A percentile compares a stretch with the other conserved stretches of the same genome.
phyloP scores from a whole-genome alignment of 495 filamentous ascomycete genomes.

The Astrothelium subdiscretum region DNA sequence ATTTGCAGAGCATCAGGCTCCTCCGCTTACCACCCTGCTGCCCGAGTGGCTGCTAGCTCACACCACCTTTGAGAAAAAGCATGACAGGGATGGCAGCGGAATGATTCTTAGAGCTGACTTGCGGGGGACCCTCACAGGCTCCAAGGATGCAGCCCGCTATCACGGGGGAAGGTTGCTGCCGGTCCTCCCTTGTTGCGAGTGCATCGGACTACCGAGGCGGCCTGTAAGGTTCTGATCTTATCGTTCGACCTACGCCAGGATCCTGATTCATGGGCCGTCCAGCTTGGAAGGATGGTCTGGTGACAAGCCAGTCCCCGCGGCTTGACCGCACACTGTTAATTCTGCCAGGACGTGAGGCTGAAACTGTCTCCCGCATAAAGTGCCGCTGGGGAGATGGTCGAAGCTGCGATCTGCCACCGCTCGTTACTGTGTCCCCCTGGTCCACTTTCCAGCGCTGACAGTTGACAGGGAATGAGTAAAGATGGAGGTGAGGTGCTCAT shows the following conservation, averaged over 20 bases:
- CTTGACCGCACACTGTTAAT: neutral
- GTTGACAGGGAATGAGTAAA: neutral
- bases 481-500: neutral
- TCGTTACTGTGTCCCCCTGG: neutral
- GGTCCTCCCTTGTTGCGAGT: neutral
- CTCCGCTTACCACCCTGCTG: neutral
- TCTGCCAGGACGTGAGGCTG: neutral
- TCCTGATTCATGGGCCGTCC: neutral
- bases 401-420: neutral
- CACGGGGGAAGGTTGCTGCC: neutral
- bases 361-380: neutral
- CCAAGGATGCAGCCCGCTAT: neutral
- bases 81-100: neutral
- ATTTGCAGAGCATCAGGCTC: neutral
- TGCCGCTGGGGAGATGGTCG: neutral
- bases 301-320: neutral
- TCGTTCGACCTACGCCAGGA: neutral
- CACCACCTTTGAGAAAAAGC: neutral
- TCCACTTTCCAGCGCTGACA: neutral
- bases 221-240: neutral
- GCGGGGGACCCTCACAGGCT: neutral
- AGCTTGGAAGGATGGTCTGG: neutral
- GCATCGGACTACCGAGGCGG: neutral
- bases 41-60: neutral
- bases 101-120: neutral